phyloP scores from a whole-genome alignment of 176 grass and related monocot species.

The Saccharum spontaneum region DNA sequence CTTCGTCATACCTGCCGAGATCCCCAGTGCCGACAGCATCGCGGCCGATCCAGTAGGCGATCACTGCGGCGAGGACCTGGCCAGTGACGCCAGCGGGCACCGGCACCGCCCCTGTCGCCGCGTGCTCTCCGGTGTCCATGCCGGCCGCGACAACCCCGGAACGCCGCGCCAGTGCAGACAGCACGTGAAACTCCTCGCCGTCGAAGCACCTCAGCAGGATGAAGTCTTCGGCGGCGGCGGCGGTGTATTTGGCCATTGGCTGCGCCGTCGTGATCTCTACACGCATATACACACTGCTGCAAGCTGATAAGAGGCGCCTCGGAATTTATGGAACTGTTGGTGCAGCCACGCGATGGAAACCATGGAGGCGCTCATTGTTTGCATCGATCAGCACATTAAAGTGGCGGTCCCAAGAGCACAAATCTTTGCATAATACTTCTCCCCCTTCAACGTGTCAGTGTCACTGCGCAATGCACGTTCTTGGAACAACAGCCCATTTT shows the following conservation, averaged over 20 bases:
- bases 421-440: neutral
- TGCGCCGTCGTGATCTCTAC: neutral
- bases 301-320: neutral
- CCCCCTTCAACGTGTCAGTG: neutral
- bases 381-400: neutral
- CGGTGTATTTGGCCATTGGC: neutral
- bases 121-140: conserved; percentile 7
- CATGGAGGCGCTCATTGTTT: neutral
- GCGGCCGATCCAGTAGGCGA: conserved; percentile 23
- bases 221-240: neutral
- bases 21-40: neutral
- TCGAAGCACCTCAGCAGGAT: conserved; percentile 35
- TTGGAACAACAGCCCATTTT: neutral
- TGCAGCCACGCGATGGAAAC: neutral
- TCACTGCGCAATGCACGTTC: neutral
- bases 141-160: neutral
- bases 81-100: neutral
- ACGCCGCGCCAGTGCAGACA: neutral
- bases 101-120: neutral
- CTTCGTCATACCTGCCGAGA: conserved; percentile 1
- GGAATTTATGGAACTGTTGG: neutral
- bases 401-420: neutral
- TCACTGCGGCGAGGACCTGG: conserved; percentile 4
- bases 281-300: neutral
- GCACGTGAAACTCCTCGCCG: conserved; percentile 30